These are phyloP conservation scores for Lentinula detonsa DNA, from an alignment of 768 basidiomycete species.

Conservation along the genomic window DNA sequence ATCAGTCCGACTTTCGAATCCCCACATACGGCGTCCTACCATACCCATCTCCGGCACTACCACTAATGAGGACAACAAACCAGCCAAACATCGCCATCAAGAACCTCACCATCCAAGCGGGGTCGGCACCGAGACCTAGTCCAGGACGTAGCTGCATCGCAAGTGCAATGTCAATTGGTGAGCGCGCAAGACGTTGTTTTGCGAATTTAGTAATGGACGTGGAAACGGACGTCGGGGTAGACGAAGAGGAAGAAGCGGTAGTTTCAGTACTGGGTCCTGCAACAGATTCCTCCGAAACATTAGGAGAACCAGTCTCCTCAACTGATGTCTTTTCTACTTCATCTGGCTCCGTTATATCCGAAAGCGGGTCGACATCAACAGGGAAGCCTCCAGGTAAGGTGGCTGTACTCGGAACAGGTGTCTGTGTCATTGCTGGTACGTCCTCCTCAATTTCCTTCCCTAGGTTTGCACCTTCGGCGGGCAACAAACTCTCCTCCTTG, in stretches of 20 bases:
- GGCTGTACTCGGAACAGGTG: conserved; percentile 5
- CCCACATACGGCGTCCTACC: not conserved
- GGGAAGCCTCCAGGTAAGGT: conserved; percentile 25
- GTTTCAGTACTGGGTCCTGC: not conserved
- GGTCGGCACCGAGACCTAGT: conserved; percentile 62
- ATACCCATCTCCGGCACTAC: conserved; percentile 18
- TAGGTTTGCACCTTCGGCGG: not conserved
- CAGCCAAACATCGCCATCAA: conserved; percentile 78
- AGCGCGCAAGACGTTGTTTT: conserved; percentile 23
- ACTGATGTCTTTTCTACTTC: not conserved
- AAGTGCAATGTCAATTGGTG: conserved; percentile 60
- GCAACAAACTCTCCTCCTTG: not conserved
- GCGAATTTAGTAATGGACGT: conserved; percentile 9
- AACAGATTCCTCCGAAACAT: not conserved
- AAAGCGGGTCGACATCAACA: conserved; percentile 8
- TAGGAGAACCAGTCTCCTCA: conserved; percentile 1
- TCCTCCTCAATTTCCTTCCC: not conserved
- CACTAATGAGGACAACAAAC: conserved; percentile 55
- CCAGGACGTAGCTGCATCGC: conserved; percentile 77
- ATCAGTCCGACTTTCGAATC: not conserved
- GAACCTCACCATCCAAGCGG: conserved; percentile 76
- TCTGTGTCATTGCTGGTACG: not conserved
- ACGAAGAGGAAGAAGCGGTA: conserved; percentile 6
- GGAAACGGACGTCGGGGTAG: conserved; percentile 8
- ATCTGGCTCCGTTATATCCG: not conserved